A percentile compares a stretch with the other conserved stretches of the same genome.
Conservation (phyloP, 306 rosid genomes). For the Potentilla sterilis region DNA sequence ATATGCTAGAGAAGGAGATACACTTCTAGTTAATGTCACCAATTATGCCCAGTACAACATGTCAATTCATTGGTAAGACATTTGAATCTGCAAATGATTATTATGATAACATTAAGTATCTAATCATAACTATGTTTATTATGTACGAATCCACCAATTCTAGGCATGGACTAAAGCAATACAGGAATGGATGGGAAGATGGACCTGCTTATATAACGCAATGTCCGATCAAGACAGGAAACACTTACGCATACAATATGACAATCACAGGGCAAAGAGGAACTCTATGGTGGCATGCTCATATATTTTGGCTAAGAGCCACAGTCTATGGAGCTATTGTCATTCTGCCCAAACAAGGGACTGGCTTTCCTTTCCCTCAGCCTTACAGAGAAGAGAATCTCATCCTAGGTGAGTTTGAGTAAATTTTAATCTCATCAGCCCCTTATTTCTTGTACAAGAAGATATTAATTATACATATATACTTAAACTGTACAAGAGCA, state of each 20-base stretch:
- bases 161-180: conserved; percentile 41
- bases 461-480: neutral
- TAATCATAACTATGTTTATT: neutral
- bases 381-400: conserved; percentile 31
- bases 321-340: conserved; percentile 36
- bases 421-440: too few relatives aligned
- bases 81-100: neutral
- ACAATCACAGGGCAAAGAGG: conserved; percentile 34
- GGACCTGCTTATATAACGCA: conserved; percentile 43
- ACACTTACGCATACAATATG: conserved; percentile 30
- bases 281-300: conserved; percentile 43
- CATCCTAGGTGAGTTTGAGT: conserved; percentile 18
- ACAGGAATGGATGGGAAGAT: conserved; percentile 39
- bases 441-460: neutral
- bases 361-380: conserved; percentile 36
- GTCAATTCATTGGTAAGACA: conserved; percentile 27
- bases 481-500: neutral
- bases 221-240: conserved; percentile 34
- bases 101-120: neutral
- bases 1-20: conserved; percentile 27
- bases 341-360: conserved; percentile 29
- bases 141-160: neutral
- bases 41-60: conserved; percentile 31
- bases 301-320: conserved; percentile 39
- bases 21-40: conserved; percentile 22